Conservation (phyloP, 2,329 filamentous ascomycete species). For the Aspergillus tubingensis region DNA sequence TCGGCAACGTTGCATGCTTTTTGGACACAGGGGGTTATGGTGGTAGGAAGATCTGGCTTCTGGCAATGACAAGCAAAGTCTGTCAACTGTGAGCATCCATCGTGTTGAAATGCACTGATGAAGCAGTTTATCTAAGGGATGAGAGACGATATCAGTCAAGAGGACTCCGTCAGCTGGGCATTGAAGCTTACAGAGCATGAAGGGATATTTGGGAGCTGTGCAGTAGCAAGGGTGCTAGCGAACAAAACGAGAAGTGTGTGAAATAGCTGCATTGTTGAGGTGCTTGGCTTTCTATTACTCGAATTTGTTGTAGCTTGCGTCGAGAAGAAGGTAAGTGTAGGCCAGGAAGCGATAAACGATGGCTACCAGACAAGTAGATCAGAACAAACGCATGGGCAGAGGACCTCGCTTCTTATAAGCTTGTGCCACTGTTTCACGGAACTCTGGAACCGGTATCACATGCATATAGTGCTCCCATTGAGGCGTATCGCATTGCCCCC, state of each 20-base stretch:
- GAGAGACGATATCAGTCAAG: not conserved
- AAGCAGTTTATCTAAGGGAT: slow-evolving; percentile 50
- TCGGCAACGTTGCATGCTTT: slow-evolving; percentile 43
- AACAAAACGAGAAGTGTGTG: slow-evolving; percentile 39
- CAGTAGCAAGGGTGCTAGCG: slow-evolving; percentile 47
- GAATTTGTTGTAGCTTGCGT: too few species aligned
- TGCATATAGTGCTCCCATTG: not conserved
- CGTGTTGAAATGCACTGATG: slow-evolving; percentile 40
- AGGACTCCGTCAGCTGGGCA: not conserved
- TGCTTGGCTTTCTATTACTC: not conserved
- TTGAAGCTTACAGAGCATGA: slow-evolving; percentile 46
- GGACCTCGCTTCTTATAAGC: not conserved
- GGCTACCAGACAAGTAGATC: not conserved
- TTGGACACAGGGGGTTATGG: slow-evolving; percentile 52
- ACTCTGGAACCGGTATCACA: not conserved
- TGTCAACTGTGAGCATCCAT: slow-evolving; percentile 49
- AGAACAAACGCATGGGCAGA: not conserved
- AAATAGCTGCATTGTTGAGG: slow-evolving; percentile 38
- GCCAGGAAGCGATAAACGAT: not conserved
- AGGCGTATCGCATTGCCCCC: too few species aligned
- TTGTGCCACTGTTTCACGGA: not conserved
- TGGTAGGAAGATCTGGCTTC: slow-evolving; percentile 45
- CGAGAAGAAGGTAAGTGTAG: not conserved
- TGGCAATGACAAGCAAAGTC: slow-evolving; percentile 55
- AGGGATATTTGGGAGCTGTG: slow-evolving; percentile 50